Evolutionary conservation across 768 basidiomycete genomes (phyloP).

Genomic region (Kwoniella sp.): DNA sequence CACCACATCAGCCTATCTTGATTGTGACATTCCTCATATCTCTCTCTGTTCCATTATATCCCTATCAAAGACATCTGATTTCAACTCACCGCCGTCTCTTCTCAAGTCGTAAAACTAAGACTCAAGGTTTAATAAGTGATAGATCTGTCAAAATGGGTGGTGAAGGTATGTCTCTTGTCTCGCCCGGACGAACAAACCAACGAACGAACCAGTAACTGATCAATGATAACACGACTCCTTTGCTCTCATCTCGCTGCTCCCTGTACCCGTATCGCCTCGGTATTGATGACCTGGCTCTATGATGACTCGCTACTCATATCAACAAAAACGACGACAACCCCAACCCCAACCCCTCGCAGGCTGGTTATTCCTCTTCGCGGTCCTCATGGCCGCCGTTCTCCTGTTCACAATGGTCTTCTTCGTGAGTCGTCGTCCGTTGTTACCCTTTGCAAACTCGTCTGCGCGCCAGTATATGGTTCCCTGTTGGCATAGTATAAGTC

Average conservation of each 20-base stretch:
- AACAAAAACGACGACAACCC: too few relatives aligned
- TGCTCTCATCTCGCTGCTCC: neutral
- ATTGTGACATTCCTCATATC: too few relatives aligned
- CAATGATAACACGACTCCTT: neutral
- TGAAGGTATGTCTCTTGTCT: slow-evolving; percentile 37
- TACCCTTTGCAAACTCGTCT: too few relatives aligned
- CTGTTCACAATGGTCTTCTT: slow-evolving; percentile 99
- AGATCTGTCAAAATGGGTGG: slow-evolving; percentile 48
- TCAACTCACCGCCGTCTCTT: too few relatives aligned
- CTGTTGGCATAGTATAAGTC: neutral
- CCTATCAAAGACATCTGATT: neutral
- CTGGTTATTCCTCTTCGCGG: slow-evolving; percentile 96
- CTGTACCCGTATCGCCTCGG: neutral
- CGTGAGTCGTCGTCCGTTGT: slow-evolving; percentile 65
- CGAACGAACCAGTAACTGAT: slow-evolving; percentile 12
- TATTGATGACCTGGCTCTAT: too few relatives aligned
- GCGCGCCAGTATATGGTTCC: neutral
- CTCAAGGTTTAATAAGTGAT: slow-evolving; percentile 1
- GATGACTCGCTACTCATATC: too few relatives aligned
- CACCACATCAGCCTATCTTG: too few relatives aligned
- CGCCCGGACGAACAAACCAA: too few relatives aligned
- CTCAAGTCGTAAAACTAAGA: neutral
- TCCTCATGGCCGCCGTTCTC: slow-evolving; percentile 89
- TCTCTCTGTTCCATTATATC: too few relatives aligned
- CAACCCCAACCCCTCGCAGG: slow-evolving; percentile 64